These are phyloP conservation scores for Botrytis porri DNA, from an alignment of 2,329 filamentous ascomycete genomes.

Conservation along the genomic window DNA sequence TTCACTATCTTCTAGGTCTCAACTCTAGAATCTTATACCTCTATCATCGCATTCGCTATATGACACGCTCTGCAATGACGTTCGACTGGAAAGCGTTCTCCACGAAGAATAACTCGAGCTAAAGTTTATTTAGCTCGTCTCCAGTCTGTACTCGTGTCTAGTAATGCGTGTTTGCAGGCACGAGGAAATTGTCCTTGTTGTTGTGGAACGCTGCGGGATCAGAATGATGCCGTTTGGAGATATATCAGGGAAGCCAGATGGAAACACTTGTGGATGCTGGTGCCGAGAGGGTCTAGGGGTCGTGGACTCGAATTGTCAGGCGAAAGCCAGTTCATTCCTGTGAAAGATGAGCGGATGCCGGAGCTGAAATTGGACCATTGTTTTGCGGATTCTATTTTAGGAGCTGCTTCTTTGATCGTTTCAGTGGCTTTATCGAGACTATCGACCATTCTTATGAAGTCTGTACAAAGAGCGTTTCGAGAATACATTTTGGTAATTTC, in stretches of 20 bases:
- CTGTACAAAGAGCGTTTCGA: not conserved
- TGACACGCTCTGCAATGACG: constrained; percentile 7
- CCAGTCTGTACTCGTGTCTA: not conserved
- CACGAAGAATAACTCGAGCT: not conserved
- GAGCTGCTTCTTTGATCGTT: not conserved
- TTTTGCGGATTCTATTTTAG: not conserved
- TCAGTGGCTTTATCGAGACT: constrained; percentile 6
- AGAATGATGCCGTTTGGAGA: not conserved
- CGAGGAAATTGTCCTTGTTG: not conserved
- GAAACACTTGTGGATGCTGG: not conserved
- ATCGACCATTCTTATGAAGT: constrained; percentile 13
- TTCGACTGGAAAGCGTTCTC: not conserved
- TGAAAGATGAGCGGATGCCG: not conserved
- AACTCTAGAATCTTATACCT: not conserved
- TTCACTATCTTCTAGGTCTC: constrained; percentile 2
- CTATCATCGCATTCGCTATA: not conserved
- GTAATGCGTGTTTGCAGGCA: not conserved
- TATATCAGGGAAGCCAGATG: not conserved
- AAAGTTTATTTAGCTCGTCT: constrained; percentile 4
- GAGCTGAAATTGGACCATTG: not conserved
- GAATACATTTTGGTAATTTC: too few species aligned
- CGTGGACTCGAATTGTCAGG: not conserved
- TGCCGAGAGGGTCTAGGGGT: not conserved
- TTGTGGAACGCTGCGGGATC: not conserved
- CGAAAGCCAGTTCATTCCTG: not conserved